Evolutionary conservation across 176 grass and related monocot genomes (phyloP).

Genomic region (Typha latifolia): DNA sequence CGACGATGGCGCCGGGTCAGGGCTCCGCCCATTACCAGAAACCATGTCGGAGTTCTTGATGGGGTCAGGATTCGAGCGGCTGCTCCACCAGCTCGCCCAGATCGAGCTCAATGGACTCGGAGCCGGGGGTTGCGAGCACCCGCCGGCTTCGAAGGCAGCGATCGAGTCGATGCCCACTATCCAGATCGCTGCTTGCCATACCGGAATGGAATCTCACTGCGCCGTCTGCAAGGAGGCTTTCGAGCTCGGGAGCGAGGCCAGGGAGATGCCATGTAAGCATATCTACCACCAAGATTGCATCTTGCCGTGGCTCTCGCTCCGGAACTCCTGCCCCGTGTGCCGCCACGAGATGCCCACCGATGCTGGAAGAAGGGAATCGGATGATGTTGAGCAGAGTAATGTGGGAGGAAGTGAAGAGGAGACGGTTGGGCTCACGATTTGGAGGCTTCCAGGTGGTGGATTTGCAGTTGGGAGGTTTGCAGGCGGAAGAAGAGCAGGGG

Average conservation of each 20-base stretch:
- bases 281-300: slow-evolving; percentile 97
- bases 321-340: slow-evolving; percentile 85
- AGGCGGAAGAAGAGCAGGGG: slow-evolving; percentile 55
- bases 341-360: slow-evolving; percentile 87
- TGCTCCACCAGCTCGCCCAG: slow-evolving; percentile 77
- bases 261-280: slow-evolving; percentile 89
- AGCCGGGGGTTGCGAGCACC: slow-evolving; percentile 6
- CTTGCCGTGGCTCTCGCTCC: slow-evolving; percentile 76
- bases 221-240: slow-evolving; percentile 94
- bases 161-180: slow-evolving; percentile 83
- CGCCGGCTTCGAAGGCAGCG: slow-evolving; percentile 79
- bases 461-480: slow-evolving; percentile 82
- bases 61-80: slow-evolving; percentile 89
- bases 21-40: slow-evolving; percentile 74
- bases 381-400: not conserved
- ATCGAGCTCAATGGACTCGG: slow-evolving; percentile 48
- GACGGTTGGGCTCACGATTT: slow-evolving; percentile 74
- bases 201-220: slow-evolving; percentile 52
- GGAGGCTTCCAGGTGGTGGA: slow-evolving; percentile 83
- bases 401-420: slow-evolving; percentile 31
- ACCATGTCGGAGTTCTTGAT: slow-evolving; percentile 94
- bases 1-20: slow-evolving; percentile 75
- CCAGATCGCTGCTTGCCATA: slow-evolving; percentile 31
- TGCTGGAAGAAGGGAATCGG: not conserved
- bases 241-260: slow-evolving; percentile 45